Conservation (phyloP, 2,329 filamentous ascomycete genomes). For the Colletotrichum cuscutae region DNA sequence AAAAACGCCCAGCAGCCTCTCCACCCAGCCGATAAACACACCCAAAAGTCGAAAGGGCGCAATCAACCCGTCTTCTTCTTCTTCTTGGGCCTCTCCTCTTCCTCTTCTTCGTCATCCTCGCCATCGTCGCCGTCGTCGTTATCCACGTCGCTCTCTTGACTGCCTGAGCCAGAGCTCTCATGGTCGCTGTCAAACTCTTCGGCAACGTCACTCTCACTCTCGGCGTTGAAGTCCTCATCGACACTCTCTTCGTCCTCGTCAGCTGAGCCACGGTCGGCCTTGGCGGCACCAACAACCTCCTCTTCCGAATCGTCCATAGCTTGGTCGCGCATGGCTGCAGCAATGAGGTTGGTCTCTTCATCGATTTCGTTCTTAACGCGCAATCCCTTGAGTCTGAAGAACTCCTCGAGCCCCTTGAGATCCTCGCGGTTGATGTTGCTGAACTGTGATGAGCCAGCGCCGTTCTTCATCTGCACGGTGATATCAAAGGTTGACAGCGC, state of each 20-base stretch:
- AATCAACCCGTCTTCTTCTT: conserved; percentile 53
- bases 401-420: conserved; percentile 93
- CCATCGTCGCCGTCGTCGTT: conserved; percentile 59
- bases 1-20: conserved; percentile 18
- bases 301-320: conserved; percentile 88
- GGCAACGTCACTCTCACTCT: conserved; percentile 93
- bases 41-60: not conserved
- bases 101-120: conserved; percentile 60
- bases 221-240: conserved; percentile 94
- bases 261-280: conserved; percentile 85
- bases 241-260: conserved; percentile 96
- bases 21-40: not conserved
- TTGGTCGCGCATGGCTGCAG: conserved; percentile 84
- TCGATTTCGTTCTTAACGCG: conserved; percentile 99
- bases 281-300: conserved; percentile 73
- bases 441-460: conserved; percentile 91
- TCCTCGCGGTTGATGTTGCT: conserved; percentile 99
- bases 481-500: conserved; percentile 98
- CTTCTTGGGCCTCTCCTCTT: conserved; percentile 61
- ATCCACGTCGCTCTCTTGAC: conserved; percentile 68
- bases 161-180: conserved; percentile 80
- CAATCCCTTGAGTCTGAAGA: conserved; percentile 95
- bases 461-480: conserved; percentile 88
- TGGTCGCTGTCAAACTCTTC: conserved; percentile 96
- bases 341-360: conserved; percentile 85